Evolutionary conservation across 192 early-diverging fungal species (phyloP).

Genomic region (Backusella mclennaniae): DNA sequence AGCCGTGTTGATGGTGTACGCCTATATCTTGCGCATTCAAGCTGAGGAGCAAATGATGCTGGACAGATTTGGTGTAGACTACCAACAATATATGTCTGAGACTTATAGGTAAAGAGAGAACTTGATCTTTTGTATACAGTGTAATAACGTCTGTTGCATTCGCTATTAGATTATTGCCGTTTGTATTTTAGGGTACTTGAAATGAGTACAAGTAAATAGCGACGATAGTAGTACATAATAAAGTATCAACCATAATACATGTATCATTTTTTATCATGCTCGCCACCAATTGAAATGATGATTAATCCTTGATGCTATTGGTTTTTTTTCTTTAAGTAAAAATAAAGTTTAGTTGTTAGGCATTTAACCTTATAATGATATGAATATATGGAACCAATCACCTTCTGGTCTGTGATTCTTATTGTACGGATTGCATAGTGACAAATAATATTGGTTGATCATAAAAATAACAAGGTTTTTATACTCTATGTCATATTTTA

Average conservation of each 20-base stretch:
- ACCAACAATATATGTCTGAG: slow-evolving; percentile 40
- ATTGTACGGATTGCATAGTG: background rate
- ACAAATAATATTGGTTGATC: background rate
- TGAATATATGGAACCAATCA: background rate
- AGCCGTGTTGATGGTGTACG: slow-evolving; percentile 5
- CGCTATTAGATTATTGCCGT: background rate
- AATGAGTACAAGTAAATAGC: background rate
- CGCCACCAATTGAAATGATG: too few species aligned
- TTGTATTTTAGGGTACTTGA: background rate
- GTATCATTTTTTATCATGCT: background rate
- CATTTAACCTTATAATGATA: background rate
- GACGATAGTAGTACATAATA: background rate
- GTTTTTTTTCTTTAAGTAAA: background rate
- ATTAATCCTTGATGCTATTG: too few species aligned
- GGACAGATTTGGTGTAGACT: slow-evolving; percentile 38
- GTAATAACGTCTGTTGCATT: background rate
- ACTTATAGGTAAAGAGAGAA: slow-evolving; percentile 20
- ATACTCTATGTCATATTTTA: too few species aligned
- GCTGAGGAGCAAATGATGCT: slow-evolving; percentile 37
- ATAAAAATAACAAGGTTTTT: background rate
- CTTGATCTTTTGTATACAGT: background rate
- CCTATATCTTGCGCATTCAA: slow-evolving; percentile 29
- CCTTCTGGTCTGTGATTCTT: background rate
- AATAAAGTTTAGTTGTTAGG: background rate
- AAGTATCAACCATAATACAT: background rate